Percentiles rank a stretch among this genome's conserved stretches.
Conservation (phyloP, 2,329 filamentous ascomycete genomes). For the Hyphodiscus sp. region DNA sequence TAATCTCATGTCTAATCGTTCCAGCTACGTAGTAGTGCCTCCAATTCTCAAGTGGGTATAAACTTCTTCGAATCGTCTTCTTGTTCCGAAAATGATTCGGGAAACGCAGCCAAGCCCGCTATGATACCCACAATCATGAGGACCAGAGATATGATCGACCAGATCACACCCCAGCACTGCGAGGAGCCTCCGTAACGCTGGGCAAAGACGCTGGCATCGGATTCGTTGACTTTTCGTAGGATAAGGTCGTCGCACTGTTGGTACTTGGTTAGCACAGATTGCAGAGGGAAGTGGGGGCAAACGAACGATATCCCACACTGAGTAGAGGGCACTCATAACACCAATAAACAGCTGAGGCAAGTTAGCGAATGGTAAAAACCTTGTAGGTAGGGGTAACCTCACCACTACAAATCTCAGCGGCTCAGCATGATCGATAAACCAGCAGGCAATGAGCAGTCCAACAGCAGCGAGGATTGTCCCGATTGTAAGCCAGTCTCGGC, state of each 20-base stretch:
- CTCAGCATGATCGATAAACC: constrained; percentile 74
- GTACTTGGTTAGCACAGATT: constrained; percentile 1
- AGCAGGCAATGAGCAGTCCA: constrained; percentile 64
- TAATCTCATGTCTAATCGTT: neutral
- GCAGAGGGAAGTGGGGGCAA: neutral
- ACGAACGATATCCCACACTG: constrained; percentile 71
- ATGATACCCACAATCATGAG: constrained; percentile 71
- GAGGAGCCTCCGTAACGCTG: constrained; percentile 72
- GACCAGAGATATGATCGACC: constrained; percentile 63
- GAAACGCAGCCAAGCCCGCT: constrained; percentile 71
- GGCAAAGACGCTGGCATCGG: constrained; percentile 73
- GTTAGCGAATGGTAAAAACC: too few relatives aligned
- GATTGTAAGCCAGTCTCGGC: constrained; percentile 72
- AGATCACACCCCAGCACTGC: constrained; percentile 75
- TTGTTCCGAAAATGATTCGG: constrained; percentile 62
- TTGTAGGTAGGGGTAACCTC: too few relatives aligned
- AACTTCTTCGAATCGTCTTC: constrained; percentile 62
- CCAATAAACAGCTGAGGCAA: constrained; percentile 58
- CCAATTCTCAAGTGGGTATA: constrained; percentile 34
- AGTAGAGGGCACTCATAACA: constrained; percentile 75
- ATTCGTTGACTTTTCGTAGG: constrained; percentile 71
- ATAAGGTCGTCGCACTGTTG: constrained; percentile 69
- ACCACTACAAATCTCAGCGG: constrained; percentile 63
- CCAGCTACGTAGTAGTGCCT: neutral
- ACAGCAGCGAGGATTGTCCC: constrained; percentile 63